These are phyloP conservation scores for Eucalyptus cloeziana DNA, from an alignment of 345 rosid genomes.

Conservation along the genomic window DNA sequence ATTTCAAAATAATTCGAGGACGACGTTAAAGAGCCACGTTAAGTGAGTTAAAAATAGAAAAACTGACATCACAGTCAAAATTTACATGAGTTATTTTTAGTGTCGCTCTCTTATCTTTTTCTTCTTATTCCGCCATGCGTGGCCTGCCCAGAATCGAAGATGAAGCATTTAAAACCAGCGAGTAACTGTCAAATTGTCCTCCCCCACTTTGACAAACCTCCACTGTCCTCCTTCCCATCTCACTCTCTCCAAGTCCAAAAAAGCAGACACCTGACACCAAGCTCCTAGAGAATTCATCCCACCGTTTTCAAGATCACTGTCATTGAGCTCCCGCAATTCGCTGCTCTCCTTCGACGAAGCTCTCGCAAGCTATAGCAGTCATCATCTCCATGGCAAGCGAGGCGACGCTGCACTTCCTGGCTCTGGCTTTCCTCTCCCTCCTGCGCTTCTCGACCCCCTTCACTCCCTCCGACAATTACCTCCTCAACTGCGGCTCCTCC, in stretches of 20 bases:
- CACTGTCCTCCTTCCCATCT: not conserved
- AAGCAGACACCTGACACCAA: not conserved
- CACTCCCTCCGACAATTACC: conserved; percentile 68
- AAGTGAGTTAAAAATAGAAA: not conserved
- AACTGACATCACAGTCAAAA: not conserved
- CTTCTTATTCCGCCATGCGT: not conserved
- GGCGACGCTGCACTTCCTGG: not conserved
- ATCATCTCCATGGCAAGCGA: not conserved
- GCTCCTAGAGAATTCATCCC: not conserved
- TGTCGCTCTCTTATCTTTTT: not conserved
- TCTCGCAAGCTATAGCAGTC: not conserved
- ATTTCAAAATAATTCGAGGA: not conserved
- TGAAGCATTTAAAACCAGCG: not conserved
- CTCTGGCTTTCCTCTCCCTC: conserved; percentile 9
- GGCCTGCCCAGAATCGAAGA: not conserved
- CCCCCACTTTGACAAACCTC: not conserved
- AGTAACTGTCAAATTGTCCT: not conserved
- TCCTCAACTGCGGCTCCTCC: conserved; percentile 64
- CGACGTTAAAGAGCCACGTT: not conserved
- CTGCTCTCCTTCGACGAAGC: not conserved
- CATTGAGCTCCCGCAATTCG: not conserved
- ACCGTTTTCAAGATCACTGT: not conserved
- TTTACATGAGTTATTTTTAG: not conserved
- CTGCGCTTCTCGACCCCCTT: conserved; percentile 18
- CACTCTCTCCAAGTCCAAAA: not conserved